phyloP scores from a whole-genome alignment of 2,329 filamentous ascomycete genomes.

The Alternaria brassicicola region DNA sequence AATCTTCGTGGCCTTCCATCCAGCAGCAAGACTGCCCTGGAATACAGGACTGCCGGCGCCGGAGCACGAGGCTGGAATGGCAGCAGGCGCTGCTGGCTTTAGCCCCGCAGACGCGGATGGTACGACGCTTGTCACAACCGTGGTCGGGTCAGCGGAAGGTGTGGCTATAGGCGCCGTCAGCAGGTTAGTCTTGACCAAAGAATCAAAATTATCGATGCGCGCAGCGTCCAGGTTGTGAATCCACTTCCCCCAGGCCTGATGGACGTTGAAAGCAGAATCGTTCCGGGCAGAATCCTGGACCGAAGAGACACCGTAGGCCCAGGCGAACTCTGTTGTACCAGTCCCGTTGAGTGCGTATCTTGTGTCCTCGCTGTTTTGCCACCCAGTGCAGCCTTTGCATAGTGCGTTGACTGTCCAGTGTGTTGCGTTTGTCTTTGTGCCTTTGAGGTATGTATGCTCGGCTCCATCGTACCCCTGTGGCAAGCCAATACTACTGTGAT shows the following conservation, averaged over 20 bases:
- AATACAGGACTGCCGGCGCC: conserved; percentile 36
- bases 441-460: conserved; percentile 38
- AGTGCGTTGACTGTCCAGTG: conserved; percentile 42
- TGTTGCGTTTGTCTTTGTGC: conserved; percentile 39
- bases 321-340: conserved; percentile 39
- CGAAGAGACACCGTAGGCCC: conserved; percentile 37
- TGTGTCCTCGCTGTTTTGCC: conserved; percentile 38
- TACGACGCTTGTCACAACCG: conserved; percentile 29
- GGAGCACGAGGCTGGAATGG: conserved; percentile 40
- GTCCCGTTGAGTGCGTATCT: conserved; percentile 33
- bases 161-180: conserved; percentile 34
- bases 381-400: conserved; percentile 41
- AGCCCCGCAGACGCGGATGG: conserved; percentile 21
- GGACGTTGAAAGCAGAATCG: conserved; percentile 42
- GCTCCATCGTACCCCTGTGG: conserved; percentile 38
- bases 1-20: conserved; percentile 45
- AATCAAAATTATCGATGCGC: conserved; percentile 40
- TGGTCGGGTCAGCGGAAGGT: conserved; percentile 22
- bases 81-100: conserved; percentile 24
- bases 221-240: conserved; percentile 40
- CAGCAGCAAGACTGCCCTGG: conserved; percentile 31
- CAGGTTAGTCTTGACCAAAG: conserved; percentile 39
- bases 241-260: conserved; percentile 41
- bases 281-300: conserved; percentile 40
- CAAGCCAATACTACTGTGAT: conserved; percentile 31